Conservation (phyloP, 768 basidiomycete genomes). For the Sutorius australiensis region DNA sequence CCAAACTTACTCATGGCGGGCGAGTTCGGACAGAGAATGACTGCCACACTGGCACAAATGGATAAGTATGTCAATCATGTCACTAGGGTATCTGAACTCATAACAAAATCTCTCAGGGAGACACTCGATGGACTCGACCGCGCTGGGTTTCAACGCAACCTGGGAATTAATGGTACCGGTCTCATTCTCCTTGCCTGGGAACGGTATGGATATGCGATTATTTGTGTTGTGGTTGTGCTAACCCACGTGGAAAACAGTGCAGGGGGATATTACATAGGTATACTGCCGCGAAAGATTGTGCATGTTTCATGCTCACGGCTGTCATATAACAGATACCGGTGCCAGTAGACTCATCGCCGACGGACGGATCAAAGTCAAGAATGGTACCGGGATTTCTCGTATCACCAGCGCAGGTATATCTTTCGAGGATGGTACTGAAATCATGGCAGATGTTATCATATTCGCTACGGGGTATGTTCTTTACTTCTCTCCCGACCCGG, state of each 20-base stretch:
- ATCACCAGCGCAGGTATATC: constrained; percentile 25
- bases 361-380: constrained; percentile 48
- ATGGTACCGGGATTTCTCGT: constrained; percentile 29
- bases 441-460: constrained; percentile 24
- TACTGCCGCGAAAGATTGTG: background rate
- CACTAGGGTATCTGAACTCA: background rate
- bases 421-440: constrained; percentile 25
- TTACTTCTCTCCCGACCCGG: background rate
- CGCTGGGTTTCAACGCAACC: constrained; percentile 10
- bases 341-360: constrained; percentile 41
- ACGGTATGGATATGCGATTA: background rate
- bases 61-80: background rate
- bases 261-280: constrained; percentile 39
- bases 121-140: constrained; percentile 4
- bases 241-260: constrained; percentile 15
- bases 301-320: background rate
- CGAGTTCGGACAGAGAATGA: constrained; percentile 4
- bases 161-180: constrained; percentile 34
- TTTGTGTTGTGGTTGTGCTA: background rate
- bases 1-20: constrained; percentile 1
- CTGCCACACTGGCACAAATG: background rate
- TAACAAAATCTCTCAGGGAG: background rate
- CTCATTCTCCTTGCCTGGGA: constrained; percentile 16
- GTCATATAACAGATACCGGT: constrained; percentile 24
- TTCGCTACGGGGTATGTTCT: constrained; percentile 20